Percentiles rank a stretch among this genome's conserved stretches.
phyloP scores from a whole-genome alignment of 2,329 filamentous ascomycete genomes.

The Tolypocladium nubicola region DNA sequence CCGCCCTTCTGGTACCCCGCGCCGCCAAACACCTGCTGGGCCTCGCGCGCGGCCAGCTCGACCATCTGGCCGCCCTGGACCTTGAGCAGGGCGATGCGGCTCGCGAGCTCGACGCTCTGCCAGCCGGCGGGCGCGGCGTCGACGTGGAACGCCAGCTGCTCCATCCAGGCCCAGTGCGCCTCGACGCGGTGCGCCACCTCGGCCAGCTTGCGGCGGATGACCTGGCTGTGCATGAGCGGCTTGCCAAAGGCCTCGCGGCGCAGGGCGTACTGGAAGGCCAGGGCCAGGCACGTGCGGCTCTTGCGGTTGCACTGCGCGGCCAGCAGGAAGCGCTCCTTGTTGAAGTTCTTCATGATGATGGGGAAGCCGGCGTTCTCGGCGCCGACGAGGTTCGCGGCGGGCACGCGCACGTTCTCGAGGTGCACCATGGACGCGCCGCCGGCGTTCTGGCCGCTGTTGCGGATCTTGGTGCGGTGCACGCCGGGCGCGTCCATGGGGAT shows the following conservation, averaged over 20 bases:
- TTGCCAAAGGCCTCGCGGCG: conserved; percentile 47
- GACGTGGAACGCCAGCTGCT: conserved; percentile 48
- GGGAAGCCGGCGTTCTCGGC: conserved; percentile 44
- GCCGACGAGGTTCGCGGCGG: conserved; percentile 29
- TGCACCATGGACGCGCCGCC: conserved; percentile 48
- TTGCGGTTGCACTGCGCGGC: conserved; percentile 45
- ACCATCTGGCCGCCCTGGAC: conserved; percentile 37
- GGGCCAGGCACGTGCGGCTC: conserved; percentile 43
- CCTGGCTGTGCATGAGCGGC: conserved; percentile 45
- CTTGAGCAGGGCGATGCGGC: conserved; percentile 26
- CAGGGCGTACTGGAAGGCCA: conserved; percentile 40
- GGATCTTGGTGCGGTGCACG: conserved; percentile 40
- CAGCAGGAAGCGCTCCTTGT: conserved; percentile 48
- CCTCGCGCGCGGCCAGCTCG: conserved; percentile 39
- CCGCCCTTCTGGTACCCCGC: conserved; percentile 39
- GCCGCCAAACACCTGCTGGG: conserved; percentile 44
- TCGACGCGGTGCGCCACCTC: conserved; percentile 50
- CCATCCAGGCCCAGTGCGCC: conserved; percentile 49
- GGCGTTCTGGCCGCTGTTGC: conserved; percentile 57
- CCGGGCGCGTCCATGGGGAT: conserved; percentile 40
- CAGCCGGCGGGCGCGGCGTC: conserved; percentile 16
- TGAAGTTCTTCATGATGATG: conserved; percentile 48
- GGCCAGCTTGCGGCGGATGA: conserved; percentile 50
- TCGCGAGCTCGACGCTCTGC: conserved; percentile 21
- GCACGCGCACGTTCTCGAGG: conserved; percentile 44